Percentiles rank a stretch among this genome's conserved stretches.
These are phyloP conservation scores for Aspergillus kassunensis DNA, from an alignment of 495 filamentous ascomycete species.

Conservation along the genomic window DNA sequence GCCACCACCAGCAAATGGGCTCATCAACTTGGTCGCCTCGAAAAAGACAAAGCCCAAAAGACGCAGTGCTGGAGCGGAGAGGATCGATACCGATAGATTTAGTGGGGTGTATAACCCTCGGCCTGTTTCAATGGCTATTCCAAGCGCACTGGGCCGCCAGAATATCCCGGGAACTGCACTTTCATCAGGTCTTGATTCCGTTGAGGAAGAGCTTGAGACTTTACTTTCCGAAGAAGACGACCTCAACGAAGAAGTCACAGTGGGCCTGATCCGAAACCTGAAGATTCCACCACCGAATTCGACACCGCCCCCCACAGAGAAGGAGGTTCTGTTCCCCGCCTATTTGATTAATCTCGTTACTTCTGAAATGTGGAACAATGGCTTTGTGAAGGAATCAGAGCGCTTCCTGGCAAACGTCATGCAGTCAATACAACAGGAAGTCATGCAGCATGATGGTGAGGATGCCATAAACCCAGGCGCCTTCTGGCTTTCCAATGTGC, in stretches of 20 bases:
- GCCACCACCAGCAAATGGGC: constrained; percentile 59
- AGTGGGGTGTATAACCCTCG: constrained; percentile 90
- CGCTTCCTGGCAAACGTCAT: constrained; percentile 98
- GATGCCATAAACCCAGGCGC: constrained; percentile 96
- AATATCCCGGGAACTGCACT: constrained; percentile 65
- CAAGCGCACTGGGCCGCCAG: constrained; percentile 59
- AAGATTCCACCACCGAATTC: constrained; percentile 86
- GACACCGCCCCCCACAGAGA: constrained; percentile 86
- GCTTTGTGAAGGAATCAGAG: constrained; percentile 99
- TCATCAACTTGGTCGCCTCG: constrained; percentile 94
- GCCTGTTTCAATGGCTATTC: constrained; percentile 88
- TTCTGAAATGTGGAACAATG: constrained; percentile 99
- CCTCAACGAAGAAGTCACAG: constrained; percentile 91
- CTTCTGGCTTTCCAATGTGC: constrained; percentile 99
- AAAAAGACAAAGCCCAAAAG: constrained; percentile 98
- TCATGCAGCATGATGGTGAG: constrained; percentile 97
- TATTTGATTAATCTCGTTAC: constrained; percentile 99
- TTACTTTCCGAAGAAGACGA: constrained; percentile 92
- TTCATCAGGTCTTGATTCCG: constrained; percentile 75
- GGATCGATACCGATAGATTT: constrained; percentile 76
- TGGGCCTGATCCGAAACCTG: constrained; percentile 92
- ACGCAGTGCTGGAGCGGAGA: constrained; percentile 88
- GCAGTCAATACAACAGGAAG: constrained; percentile 98
- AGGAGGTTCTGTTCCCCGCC: constrained; percentile 96
- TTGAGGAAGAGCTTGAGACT: constrained; percentile 89